Conservation (phyloP, 2,329 filamentous ascomycete species). For the Coniochaeta sp. region DNA sequence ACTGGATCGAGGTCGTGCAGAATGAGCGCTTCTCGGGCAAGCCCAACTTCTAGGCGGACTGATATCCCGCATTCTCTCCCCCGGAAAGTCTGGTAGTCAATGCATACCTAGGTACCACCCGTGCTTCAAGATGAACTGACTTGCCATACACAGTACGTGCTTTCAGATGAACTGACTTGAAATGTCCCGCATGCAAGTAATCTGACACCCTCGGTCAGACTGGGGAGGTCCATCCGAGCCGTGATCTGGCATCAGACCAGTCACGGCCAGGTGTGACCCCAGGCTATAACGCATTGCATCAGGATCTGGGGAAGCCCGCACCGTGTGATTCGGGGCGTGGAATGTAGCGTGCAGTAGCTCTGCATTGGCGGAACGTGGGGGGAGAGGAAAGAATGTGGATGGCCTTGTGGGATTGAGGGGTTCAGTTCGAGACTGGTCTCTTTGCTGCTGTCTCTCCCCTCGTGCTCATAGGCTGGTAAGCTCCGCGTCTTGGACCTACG, state of each 20-base stretch:
- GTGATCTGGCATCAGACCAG: neutral
- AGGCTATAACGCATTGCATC: slow-evolving; percentile 9
- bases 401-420: slow-evolving; percentile 14
- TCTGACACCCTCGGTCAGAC: neutral
- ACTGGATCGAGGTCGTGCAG: slow-evolving; percentile 77
- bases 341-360: slow-evolving; percentile 12
- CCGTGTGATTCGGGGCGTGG: slow-evolving; percentile 1
- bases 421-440: slow-evolving; percentile 1
- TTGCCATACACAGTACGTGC: neutral
- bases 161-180: neutral
- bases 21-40: slow-evolving; percentile 60
- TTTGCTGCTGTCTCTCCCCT: too few species aligned
- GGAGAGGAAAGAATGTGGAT: too few species aligned
- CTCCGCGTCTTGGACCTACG: neutral
- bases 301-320: slow-evolving; percentile 2
- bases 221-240: neutral
- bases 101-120: neutral
- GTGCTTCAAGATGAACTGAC: too few species aligned
- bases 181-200: neutral
- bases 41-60: neutral
- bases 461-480: slow-evolving; percentile 6
- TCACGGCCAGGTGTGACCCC: neutral
- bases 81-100: neutral
- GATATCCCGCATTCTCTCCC: neutral
- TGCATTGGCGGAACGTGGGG: slow-evolving; percentile 22